Base-by-base conservation (phyloP, 345 rosid genomes). In the Lepidium didymum region DNA sequence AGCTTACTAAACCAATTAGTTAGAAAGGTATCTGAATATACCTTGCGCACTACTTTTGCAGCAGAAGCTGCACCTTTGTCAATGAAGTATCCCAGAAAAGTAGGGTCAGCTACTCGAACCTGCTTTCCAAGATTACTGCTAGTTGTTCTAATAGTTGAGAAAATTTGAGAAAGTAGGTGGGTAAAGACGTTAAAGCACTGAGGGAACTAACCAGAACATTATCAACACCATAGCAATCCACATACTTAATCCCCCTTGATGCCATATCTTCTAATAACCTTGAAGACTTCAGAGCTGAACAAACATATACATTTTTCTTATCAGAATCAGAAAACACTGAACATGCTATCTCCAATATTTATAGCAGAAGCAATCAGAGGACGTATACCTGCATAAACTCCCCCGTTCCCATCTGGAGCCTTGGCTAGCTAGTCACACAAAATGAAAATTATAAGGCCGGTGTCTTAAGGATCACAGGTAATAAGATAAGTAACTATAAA, bases 1-100 rank as follows among this genome's bases (percentile, higher is more conserved):
- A 15, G 51, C 27, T 29, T 18, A 10, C 5, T 47, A 18, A 43
- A 72, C 42, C 33, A 52, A 40, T 7, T n/a, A 55, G 12, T n/a
- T 38, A 49, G 35, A 47, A 59, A 15, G 27, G 25, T 16, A 35
- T 52, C 4, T 35, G 16, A 47, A 46, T 75, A 51, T 76, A 94
- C 99, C 99, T 94, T 94, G 34, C 96, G 86, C 46, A 94, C 99
- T 51, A 91, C 99, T 86, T 94, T 94, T 74, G 99, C 97, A 13
- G 97, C 96, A 68, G 99, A 77, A 52, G 96, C 80, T 54, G 84
- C 96, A 62, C 91, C 96, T 86, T 85, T 94, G 62, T 91, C 96
- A 8, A 89, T 85, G 82, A 94, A 94, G 86, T 89, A 91, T 70
- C 99, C 97, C 72, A 94, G 80, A 84, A 94, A 91, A 46, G 96